Base-by-base conservation (phyloP, 2,329 filamentous ascomycete genomes). In the Knufia fluminis region DNA sequence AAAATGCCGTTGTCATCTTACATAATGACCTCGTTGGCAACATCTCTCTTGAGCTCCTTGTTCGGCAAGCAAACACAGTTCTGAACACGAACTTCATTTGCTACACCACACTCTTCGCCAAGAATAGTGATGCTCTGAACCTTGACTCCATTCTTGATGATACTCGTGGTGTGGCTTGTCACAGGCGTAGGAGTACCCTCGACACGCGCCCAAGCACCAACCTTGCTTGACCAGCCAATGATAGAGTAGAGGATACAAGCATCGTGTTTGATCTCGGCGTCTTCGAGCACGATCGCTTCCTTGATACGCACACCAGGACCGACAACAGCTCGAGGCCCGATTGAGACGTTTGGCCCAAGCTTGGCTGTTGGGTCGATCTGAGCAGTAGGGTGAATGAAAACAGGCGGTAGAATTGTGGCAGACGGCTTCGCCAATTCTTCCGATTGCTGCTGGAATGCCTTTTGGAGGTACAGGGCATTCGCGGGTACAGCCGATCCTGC, bases 81-180 rank as follows among this genome's bases (percentile, higher is more conserved):
- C 73, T 97, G 91, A 60, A 98, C 89, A 55, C 89, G 81, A 9
- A 97, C 83, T 70, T 97, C 92, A 61, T 98, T 92, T 3, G 85
- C 89, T 24, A 97, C 92, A 49, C 76, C 80, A 63, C 91, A 97
- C 69, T 98, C 92, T 76, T 97, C 96, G 65, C 91, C 91, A 55
- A 98, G 70, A 59, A 97, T 98, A 41, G 91, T 97, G 64, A 97
- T 92, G 68, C 88, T 94, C 76, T 97, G 92, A 46, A 98, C 92
- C 76, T 97, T 97, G 69, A 97, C 83, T 46, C 92, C 92, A 63
- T 96, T 94, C 80, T 96, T 97, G 68, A 97, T 77, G 61, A 97
- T 89, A 70, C 85, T 95, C 12, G 91, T 97, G 48, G 81, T 86
- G 72, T 97, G 91, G 73, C 85, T 95, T 46, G 78, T 83, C 49